Base-by-base conservation (phyloP, 2,329 filamentous ascomycete species). In the Aspergillus proliferans region DNA sequence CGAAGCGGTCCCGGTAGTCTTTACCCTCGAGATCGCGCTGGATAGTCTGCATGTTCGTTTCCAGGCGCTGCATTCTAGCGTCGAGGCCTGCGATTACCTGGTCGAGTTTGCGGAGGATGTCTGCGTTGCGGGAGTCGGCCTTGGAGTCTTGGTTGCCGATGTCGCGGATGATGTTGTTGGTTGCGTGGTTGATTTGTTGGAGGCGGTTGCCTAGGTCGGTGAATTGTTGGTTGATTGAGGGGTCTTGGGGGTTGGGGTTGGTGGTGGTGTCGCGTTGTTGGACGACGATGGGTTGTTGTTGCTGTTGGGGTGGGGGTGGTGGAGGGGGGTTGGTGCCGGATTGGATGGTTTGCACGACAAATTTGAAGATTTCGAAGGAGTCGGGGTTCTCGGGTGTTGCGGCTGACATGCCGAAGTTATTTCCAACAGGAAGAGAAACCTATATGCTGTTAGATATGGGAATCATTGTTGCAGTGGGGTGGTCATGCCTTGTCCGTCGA, bases 281-380 rank as follows among this genome's bases (percentile, higher is more conserved):
- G 18, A 53, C 55, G 21, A 51, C 49, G 12, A 59, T 51, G 4
- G 57, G 62, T 40, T 62, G 58, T 42, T 61, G 59, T 15, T 61
- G 26, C 6, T 40, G 38, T 22, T 40, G 38, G 15, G n/a, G 6
- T 4, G 34, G 14, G 2, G 38, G n/a, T 9, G 15, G 10, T 22
- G 38, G 18, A 10, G 15, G 36, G 15, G 55, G 42, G 15, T 26
- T 36, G 44, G 58, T 46, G 15, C 58, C 50, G 15, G 57, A 52
- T 21, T 55, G 51, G 58, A 47, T 50, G 41, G 80, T 84, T 63
- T 84, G 82, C 46, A 93, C 81, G 33, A 87, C 78, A 64, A 97
- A 80, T 67, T 92, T 94, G 76, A 91, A 93, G 57, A 95, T 70
- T 71, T 98, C 93, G 62, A 96, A 95, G 4, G 89, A 95, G 71